A percentile compares a stretch with the other conserved stretches of the same genome.
phyloP scores from a whole-genome alignment of 1,139 yeast genomes.

The Geotrichum restrictum region DNA sequence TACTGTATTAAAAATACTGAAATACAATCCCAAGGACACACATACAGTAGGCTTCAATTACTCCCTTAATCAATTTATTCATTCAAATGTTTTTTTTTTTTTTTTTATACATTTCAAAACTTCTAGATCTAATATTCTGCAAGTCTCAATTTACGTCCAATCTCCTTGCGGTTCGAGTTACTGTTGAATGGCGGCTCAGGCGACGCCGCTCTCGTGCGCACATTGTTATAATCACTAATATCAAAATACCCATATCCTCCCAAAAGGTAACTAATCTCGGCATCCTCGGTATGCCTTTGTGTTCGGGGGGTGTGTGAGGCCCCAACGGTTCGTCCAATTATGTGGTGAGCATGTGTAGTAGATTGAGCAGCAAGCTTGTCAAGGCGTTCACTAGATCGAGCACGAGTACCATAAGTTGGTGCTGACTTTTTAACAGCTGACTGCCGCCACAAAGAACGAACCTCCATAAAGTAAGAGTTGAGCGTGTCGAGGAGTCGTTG shows the following conservation, averaged over 20 bases:
- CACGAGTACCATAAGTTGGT: constrained; percentile 25
- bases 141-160: constrained; percentile 68
- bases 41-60: too few relatives aligned
- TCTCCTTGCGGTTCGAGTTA: constrained; percentile 43
- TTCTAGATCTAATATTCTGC: constrained; percentile 54
- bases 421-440: constrained; percentile 10
- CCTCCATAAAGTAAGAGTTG: constrained; percentile 62
- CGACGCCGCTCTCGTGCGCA: constrained; percentile 63
- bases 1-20: too few relatives aligned
- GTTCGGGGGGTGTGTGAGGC: constrained; percentile 30
- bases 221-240: constrained; percentile 59
- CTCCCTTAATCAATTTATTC: too few relatives aligned
- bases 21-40: too few relatives aligned
- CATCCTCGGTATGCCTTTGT: constrained; percentile 29
- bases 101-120: background rate
- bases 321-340: constrained; percentile 27
- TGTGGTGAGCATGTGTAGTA: constrained; percentile 6
- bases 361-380: constrained; percentile 7
- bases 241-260: constrained; percentile 82
- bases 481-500: constrained; percentile 72
- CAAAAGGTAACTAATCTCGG: constrained; percentile 48
- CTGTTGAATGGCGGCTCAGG: constrained; percentile 49
- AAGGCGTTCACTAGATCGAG: constrained; percentile 29
- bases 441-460: constrained; percentile 48
- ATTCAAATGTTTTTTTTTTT: background rate